Base-by-base conservation (phyloP, 139 green algal genomes). In the Mesotaenium endlicherianum region DNA sequence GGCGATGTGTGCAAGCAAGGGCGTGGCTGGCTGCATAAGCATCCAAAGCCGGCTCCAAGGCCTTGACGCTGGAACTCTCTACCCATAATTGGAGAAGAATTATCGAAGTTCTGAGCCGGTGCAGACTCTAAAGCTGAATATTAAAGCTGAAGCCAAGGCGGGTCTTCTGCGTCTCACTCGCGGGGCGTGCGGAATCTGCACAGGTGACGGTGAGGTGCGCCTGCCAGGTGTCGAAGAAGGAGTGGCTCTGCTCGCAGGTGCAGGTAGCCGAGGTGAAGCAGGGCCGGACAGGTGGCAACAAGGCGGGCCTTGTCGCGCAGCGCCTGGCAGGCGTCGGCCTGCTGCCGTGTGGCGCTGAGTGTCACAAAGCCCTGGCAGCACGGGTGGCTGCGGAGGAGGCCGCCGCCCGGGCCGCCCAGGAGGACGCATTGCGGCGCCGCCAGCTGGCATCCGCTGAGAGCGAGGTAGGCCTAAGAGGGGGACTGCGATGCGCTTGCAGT, bases 341-440 rank as follows among this genome's bases (percentile, higher is more conserved):
- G 14, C 77, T 86, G 16, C 44, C 43, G 30, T 86, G 80, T 75
- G 70, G 85, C 50, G 72, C 71, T n/a, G 80, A 86, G 80, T 86
- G 80, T 75, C 1, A 36, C n/a, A n/a, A n/a, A n/a, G n/a, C n/a
- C n/a, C 16, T 8, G 69, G 14, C 34, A 45, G 14, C 41, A 77
- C 30, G 69, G 41, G 43, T n/a, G 14, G 43, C 30, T 45, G 14
- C 31, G 43, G 43, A 77, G 20, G 69, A 64, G 49, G 70, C 30
- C 3, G 70, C 36, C 67, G 70, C 36, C 34, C 16, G 34, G 31
- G 70, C 16, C 26, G 45, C n/a, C n/a, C 40, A 44, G 30, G 2
- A 36, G 26, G 70, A 79, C 16, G 70, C 34, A 64, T 30, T 64
- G 70, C 40, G 70, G 49, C 39, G 42, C 36, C 60, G 36, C 8